Evolutionary conservation across 2,329 filamentous ascomycete genomes (phyloP), one percentile per base, ranked within the genome.

Genomic region (Dryadomyces quercus-mongolicae): DNA sequence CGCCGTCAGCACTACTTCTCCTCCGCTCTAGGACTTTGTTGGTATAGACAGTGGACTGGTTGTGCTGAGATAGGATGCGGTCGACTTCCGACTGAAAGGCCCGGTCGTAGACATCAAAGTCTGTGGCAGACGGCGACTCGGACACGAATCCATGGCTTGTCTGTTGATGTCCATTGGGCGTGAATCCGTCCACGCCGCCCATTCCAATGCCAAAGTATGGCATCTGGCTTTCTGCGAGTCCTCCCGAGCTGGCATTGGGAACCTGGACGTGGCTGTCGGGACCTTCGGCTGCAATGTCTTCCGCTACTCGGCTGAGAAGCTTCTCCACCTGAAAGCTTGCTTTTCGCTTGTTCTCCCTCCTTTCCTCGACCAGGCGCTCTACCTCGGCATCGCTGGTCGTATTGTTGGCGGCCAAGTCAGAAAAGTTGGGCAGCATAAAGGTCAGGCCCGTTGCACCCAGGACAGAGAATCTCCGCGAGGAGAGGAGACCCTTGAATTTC

Each of bases 51-150:
- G 58, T 67, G 15, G 70, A 68, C 15, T 72, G 70, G 20, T 56
- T 65, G 40, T 61, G 62, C 52, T 67, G 71, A 63, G 60, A 47
- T 55, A 68, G 71, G 62, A 96, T 92, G 16, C 84, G 78, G 56
- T 85, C 78, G 31, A 93, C 80, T 69, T 96, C 88, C 57, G 86
- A 80, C 63, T 88, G 82, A 65, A 95, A 96, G 0, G 92, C 92
- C 1, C 79, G 81, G 66, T 95, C 88, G 66, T 95, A 96, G 55
- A 97, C 85, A 64, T 93, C 84, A 61, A 88, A 88, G 57, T 94
- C 89, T 6, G 88, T 86, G 1, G 84, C 85, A 0, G 85, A 85
- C 2, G 92, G 92, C 1, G 88, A 94, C 67, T 95, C 90, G 34
- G 87, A 88, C 44, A 95, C 83, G 5, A 85, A 66, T 21, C 16